A percentile compares a stretch with the other conserved stretches of the same genome.
These are phyloP conservation scores for Pleurotus cornucopiae DNA, from an alignment of 768 basidiomycete species.

Conservation along the genomic window DNA sequence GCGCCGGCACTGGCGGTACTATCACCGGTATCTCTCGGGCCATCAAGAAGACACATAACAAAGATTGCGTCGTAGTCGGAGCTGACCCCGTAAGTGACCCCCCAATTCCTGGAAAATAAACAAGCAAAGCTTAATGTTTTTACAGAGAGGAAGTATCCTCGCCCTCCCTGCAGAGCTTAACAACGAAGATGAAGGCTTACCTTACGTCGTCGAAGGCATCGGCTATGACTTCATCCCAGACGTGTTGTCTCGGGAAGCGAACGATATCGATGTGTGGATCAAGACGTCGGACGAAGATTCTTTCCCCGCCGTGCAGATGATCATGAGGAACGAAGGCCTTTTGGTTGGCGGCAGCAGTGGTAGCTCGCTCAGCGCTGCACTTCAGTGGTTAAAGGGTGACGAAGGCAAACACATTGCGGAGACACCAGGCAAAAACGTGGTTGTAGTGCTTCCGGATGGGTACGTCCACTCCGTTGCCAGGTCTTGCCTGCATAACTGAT, in stretches of 20 bases:
- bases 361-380: slow-evolving; percentile 72
- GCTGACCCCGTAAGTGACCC: slow-evolving; percentile 74
- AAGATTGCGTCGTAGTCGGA: slow-evolving; percentile 71
- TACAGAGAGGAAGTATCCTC: slow-evolving; percentile 84
- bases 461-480: slow-evolving; percentile 31
- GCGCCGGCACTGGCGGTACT: slow-evolving; percentile 95
- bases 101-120: background rate
- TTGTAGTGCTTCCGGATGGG: slow-evolving; percentile 89
- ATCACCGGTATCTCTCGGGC: slow-evolving; percentile 83
- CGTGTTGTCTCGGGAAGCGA: slow-evolving; percentile 65
- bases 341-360: slow-evolving; percentile 94
- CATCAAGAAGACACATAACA: slow-evolving; percentile 75
- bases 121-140: background rate
- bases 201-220: slow-evolving; percentile 92
- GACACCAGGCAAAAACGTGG: slow-evolving; percentile 78
- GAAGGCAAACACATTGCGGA: slow-evolving; percentile 61
- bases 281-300: slow-evolving; percentile 83
- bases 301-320: slow-evolving; percentile 64
- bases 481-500: slow-evolving; percentile 4
- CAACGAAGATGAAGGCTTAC: slow-evolving; percentile 36
- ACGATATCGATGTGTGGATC: slow-evolving; percentile 72
- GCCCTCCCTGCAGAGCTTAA: slow-evolving; percentile 70
- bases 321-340: slow-evolving; percentile 85
- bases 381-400: slow-evolving; percentile 72
- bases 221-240: slow-evolving; percentile 93